phyloP scores from a whole-genome alignment of 2,329 filamentous ascomycete species.

The Triangularia setosa region DNA sequence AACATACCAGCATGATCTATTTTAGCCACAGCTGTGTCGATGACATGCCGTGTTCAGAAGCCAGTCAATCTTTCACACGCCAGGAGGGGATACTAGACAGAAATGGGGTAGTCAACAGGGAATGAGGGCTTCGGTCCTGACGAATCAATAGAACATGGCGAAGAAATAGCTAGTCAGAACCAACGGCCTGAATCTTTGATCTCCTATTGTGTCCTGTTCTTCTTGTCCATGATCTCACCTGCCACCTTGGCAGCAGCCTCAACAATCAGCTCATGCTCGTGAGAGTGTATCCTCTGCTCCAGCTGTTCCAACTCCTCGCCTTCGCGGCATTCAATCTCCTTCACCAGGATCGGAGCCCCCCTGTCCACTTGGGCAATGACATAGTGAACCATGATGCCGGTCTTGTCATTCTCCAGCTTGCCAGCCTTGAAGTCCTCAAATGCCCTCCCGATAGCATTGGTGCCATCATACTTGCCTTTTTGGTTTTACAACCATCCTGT shows the following conservation, averaged over 20 bases:
- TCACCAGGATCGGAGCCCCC: conserved; percentile 67
- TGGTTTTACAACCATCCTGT: not conserved
- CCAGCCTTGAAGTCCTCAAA: conserved; percentile 65
- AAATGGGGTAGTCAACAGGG: too few relatives aligned
- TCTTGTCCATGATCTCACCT: conserved; percentile 34
- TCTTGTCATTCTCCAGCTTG: conserved; percentile 56
- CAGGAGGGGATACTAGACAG: too few relatives aligned
- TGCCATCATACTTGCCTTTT: conserved; percentile 68
- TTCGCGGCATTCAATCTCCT: conserved; percentile 62
- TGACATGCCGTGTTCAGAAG: too few relatives aligned
- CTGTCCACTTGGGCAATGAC: conserved; percentile 78
- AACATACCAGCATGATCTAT: too few relatives aligned
- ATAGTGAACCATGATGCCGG: conserved; percentile 87
- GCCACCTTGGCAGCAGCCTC: conserved; percentile 59
- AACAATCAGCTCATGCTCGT: conserved; percentile 77
- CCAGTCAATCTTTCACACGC: too few relatives aligned
- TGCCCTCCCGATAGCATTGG: conserved; percentile 72
- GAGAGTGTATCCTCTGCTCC: conserved; percentile 67
- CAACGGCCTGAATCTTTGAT: not conserved
- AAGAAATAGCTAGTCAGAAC: not conserved
- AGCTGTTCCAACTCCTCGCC: conserved; percentile 63
- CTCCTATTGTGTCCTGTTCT: conserved; percentile 13
- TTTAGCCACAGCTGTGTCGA: too few relatives aligned
- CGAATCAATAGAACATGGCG: not conserved
- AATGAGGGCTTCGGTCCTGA: too few relatives aligned